A percentile compares a stretch with the other conserved stretches of the same genome.
These are phyloP conservation scores for Fusarium sp. DNA, from an alignment of 2,329 filamentous ascomycete genomes.

Conservation along the genomic window DNA sequence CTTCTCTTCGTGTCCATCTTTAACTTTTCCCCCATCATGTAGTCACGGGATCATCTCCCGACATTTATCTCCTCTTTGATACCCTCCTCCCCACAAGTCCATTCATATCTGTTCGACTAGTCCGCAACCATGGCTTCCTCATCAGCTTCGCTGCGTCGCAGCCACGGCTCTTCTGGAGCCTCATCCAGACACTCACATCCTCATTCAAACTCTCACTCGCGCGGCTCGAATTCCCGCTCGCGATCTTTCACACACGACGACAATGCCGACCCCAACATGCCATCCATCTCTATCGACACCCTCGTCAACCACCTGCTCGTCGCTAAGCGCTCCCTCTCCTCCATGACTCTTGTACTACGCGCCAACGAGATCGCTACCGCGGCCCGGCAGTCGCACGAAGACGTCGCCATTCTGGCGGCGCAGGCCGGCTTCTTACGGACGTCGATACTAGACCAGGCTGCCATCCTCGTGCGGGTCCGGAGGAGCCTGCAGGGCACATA, in stretches of 20 bases:
- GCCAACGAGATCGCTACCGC: conserved; percentile 87
- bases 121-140: conserved; percentile 51
- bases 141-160: conserved; percentile 51
- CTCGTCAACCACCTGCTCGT: conserved; percentile 87
- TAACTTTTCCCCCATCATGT: conserved; percentile 34
- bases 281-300: conserved; percentile 70
- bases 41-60: conserved; percentile 28
- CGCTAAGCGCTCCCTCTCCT: conserved; percentile 87
- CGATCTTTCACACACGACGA: conserved; percentile 34
- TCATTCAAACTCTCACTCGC: conserved; percentile 45
- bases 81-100: not conserved
- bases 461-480: conserved; percentile 64
- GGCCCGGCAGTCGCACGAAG: conserved; percentile 81
- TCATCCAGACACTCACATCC: conserved; percentile 49
- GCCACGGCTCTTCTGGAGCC: conserved; percentile 51
- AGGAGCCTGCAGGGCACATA: conserved; percentile 66
- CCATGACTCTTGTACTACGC: conserved; percentile 84
- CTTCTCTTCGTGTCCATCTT: conserved; percentile 9
- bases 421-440: conserved; percentile 75
- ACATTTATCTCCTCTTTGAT: not conserved
- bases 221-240: conserved; percentile 43
- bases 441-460: conserved; percentile 69
- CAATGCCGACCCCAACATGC: conserved; percentile 23
- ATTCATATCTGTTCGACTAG: not conserved
- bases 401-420: conserved; percentile 79